Evolutionary conservation across 805 yeast species (phyloP), one percentile per base, ranked within the genome.

Genomic region (Zygotorulaspora sp.): DNA sequence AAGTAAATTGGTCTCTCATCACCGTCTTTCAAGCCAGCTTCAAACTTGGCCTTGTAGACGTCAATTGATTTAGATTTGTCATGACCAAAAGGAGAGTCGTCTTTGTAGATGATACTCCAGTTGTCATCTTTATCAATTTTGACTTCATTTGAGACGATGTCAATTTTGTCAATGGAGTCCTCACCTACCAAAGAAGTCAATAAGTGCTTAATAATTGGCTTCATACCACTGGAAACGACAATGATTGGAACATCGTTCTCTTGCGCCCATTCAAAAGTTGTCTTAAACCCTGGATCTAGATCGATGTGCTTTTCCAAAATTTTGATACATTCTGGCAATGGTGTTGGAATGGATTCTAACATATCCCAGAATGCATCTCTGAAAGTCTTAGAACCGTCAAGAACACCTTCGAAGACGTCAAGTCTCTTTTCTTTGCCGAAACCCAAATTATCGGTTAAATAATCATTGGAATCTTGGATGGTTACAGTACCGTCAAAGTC

Each of bases 401-500:
- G 69, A 48, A 90, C 83, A 45, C 75, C 74, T 42, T 80, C 79
- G 63, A 85, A 86, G 43, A 90, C 68, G 20, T 66, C 77, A 40
- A 70, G 64, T 50, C 98, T 75, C 46, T 72, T 71, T 18, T 70
- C 77, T 33, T 67, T 65, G 3, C 97, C 97, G 61, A 87, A 83
- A 3, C 99, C 99, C 15, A 83, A 68, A 51, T 76, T 77, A 60
- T 92, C 97, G 6, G 97, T 89, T 46, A 92, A 67, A 60, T 71
- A 83, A 62, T 92, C 97, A 61, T 92, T 92, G 43, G 96, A 84
- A 62, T 92, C 99, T 61, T 90, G 95, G 43, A 84, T 67, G 9
- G 98, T 92, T 47, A 92, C 92, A 2, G 98, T 92, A 19, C 99
- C 99, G 61, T 92, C 99, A 78, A 94, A 92, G 62, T 92, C 99